phyloP scores from a whole-genome alignment of 2,329 filamentous ascomycete species.

The Xylariaceae sp. region DNA sequence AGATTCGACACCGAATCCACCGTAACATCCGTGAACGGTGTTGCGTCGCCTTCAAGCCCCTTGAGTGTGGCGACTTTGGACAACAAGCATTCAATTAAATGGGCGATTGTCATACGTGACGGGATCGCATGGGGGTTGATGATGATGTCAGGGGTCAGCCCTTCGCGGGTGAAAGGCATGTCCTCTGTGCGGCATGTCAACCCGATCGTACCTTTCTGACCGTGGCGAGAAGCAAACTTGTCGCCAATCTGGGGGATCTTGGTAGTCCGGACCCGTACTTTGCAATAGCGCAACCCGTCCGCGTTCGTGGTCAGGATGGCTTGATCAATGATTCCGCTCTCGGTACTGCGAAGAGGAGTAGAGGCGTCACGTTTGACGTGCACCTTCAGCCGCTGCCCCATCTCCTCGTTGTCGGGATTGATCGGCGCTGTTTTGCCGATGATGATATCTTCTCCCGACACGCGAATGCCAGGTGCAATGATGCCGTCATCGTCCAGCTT shows the following conservation, averaged over 20 bases:
- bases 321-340: slow-evolving; percentile 93
- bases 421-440: slow-evolving; percentile 98
- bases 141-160: slow-evolving; percentile 90
- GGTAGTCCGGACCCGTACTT: slow-evolving; percentile 93
- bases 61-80: slow-evolving; percentile 93
- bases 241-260: slow-evolving; percentile 98
- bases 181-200: slow-evolving; percentile 97
- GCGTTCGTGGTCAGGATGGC: slow-evolving; percentile 92
- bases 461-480: slow-evolving; percentile 86
- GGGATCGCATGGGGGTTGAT: slow-evolving; percentile 99
- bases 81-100: slow-evolving; percentile 97
- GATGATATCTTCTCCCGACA: slow-evolving; percentile 97
- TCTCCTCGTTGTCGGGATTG: slow-evolving; percentile 84
- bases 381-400: slow-evolving; percentile 83
- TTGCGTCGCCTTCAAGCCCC: slow-evolving; percentile 94
- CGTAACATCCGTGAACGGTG: slow-evolving; percentile 95
- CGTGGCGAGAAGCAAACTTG: slow-evolving; percentile 98
- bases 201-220: slow-evolving; percentile 98
- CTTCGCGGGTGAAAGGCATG: slow-evolving; percentile 95
- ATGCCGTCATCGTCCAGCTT: slow-evolving; percentile 97
- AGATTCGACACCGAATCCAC: slow-evolving; percentile 88
- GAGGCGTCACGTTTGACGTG: slow-evolving; percentile 95
- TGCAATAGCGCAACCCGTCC: slow-evolving; percentile 92
- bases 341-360: slow-evolving; percentile 88
- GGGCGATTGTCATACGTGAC: slow-evolving; percentile 99